A percentile compares a stretch with the other conserved stretches of the same genome.
These are phyloP conservation scores for Hypoxylon sp. DNA, from an alignment of 2,329 filamentous ascomycete species.

Conservation along the genomic window DNA sequence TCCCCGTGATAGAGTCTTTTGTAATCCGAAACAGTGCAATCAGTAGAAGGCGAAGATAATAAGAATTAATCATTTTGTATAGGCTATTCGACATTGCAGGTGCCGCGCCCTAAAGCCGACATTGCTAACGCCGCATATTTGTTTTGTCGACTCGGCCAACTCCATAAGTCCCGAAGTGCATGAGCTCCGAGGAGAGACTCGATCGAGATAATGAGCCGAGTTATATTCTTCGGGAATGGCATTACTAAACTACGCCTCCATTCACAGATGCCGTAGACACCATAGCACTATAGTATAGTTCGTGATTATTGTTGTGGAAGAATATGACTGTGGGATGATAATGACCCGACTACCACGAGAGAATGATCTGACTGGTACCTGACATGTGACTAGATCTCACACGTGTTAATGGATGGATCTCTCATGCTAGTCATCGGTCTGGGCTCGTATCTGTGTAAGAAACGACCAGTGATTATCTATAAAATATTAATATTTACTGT, in stretches of 20 bases:
- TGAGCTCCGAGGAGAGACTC: not conserved
- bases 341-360: slow-evolving; percentile 44
- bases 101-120: slow-evolving; percentile 22
- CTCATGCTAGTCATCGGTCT: slow-evolving; percentile 32
- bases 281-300: slow-evolving; percentile 28
- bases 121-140: slow-evolving; percentile 16
- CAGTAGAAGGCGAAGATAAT: slow-evolving; percentile 15
- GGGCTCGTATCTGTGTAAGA: slow-evolving; percentile 23
- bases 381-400: slow-evolving; percentile 45
- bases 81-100: not conserved
- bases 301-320: slow-evolving; percentile 21
- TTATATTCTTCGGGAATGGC: slow-evolving; percentile 21
- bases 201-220: slow-evolving; percentile 16
- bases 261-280: slow-evolving; percentile 11
- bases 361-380: slow-evolving; percentile 45
- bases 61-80: slow-evolving; percentile 8
- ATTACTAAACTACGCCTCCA: slow-evolving; percentile 25
- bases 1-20: slow-evolving; percentile 14
- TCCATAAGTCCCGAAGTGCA: slow-evolving; percentile 29
- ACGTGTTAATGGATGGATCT: slow-evolving; percentile 32
- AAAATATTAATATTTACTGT: slow-evolving; percentile 3
- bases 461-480: slow-evolving; percentile 18
- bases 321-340: slow-evolving; percentile 42
- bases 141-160: slow-evolving; percentile 19
- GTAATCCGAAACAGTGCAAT: slow-evolving; percentile 7